phyloP scores from a whole-genome alignment of 441 rosid genomes.

The Euphorbia celastroides region DNA sequence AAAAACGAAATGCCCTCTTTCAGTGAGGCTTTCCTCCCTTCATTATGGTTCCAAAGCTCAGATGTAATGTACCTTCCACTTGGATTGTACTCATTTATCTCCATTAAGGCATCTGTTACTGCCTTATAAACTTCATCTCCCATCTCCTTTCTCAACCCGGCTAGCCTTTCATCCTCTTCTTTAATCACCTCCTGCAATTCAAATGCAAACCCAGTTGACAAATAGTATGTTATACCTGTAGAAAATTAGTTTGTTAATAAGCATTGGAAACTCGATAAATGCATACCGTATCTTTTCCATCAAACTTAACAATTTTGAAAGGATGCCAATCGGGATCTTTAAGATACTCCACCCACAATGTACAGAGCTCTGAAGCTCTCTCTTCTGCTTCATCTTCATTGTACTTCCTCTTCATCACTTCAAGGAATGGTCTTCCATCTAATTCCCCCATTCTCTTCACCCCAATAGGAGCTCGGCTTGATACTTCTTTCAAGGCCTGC shows the following conservation, averaged over 20 bases:
- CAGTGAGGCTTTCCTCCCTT: slow-evolving; percentile 57
- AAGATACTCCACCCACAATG: slow-evolving; percentile 88
- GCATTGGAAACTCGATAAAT: slow-evolving; percentile 2
- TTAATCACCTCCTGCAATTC: slow-evolving; percentile 57
- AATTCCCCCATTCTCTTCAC: slow-evolving; percentile 98
- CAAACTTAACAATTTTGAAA: slow-evolving; percentile 46
- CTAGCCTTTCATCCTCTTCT: slow-evolving; percentile 60
- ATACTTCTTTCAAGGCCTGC: slow-evolving; percentile 46
- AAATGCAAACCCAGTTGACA: background rate
- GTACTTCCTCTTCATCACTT: slow-evolving; percentile 70
- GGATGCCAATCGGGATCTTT: slow-evolving; percentile 98
- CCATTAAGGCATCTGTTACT: slow-evolving; percentile 54
- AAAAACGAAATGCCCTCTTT: slow-evolving; percentile 53
- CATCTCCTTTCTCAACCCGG: slow-evolving; percentile 45
- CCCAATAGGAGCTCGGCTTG: slow-evolving; percentile 42
- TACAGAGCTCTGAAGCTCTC: slow-evolving; percentile 70
- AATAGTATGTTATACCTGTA: too few species aligned
- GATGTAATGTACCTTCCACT: slow-evolving; percentile 80
- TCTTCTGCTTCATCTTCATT: slow-evolving; percentile 67
- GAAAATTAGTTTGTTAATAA: background rate
- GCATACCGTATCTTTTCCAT: slow-evolving; percentile 39
- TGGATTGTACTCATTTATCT: slow-evolving; percentile 82
- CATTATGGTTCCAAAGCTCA: slow-evolving; percentile 72
- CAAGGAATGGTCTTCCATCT: slow-evolving; percentile 59
- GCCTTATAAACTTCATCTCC: slow-evolving; percentile 55